Percentiles rank a stretch among this genome's conserved stretches.
These are phyloP conservation scores for Pestalotiopsis sp. DNA, from an alignment of 2,329 filamentous ascomycete species.

Conservation along the genomic window DNA sequence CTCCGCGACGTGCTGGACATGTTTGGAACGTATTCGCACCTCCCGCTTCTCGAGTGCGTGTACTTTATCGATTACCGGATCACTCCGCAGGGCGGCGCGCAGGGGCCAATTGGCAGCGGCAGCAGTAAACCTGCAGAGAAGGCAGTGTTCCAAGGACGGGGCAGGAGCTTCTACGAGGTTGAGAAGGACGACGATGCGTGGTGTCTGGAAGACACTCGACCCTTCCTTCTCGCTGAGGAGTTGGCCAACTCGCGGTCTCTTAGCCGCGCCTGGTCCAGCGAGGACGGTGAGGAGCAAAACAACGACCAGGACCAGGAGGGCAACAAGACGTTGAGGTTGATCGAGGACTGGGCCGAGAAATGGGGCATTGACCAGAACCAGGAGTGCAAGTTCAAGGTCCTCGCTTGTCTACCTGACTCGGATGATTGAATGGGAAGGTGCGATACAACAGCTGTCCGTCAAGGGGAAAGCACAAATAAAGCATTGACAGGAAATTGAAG, in stretches of 20 bases:
- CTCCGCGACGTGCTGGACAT: neutral
- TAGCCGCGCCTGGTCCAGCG: neutral
- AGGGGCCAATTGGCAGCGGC: neutral
- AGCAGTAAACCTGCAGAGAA: neutral
- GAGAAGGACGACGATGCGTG: neutral
- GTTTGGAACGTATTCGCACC: neutral
- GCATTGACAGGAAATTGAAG: too few relatives aligned
- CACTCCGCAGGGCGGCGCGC: neutral
- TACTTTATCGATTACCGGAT: slow-evolving; percentile 12
- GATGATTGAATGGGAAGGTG: too few relatives aligned
- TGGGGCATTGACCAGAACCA: neutral
- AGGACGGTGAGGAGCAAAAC: neutral
- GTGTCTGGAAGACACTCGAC: neutral
- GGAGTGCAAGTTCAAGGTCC: slow-evolving; percentile 7
- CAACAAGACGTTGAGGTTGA: neutral
- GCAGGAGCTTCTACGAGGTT: slow-evolving; percentile 5
- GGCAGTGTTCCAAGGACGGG: neutral
- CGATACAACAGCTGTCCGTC: neutral
- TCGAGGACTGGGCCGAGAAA: neutral
- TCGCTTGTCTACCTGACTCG: neutral
- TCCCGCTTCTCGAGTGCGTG: slow-evolving; percentile 5
- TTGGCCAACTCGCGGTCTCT: neutral
- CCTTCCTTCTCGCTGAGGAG: neutral
- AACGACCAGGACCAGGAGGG: neutral
- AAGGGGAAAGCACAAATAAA: neutral